Conservation (phyloP, 1,284 basidiomycete species). For the Chalciporus piperatoides region DNA sequence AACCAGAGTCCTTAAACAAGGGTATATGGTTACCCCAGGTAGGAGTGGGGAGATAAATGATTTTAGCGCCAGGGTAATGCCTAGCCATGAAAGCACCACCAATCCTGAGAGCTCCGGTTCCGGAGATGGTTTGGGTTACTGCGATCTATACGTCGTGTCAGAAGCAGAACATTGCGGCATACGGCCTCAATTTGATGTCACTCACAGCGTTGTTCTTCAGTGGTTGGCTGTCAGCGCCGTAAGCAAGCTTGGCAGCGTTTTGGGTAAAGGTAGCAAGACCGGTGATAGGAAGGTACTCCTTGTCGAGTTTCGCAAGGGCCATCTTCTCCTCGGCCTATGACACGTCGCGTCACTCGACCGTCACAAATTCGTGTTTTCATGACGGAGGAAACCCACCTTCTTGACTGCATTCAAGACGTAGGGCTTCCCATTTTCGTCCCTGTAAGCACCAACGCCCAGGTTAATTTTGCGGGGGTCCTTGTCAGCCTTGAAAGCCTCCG, state of each 20-base stretch:
- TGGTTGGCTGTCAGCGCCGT: slow-evolving; percentile 79
- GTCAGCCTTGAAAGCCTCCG: slow-evolving; percentile 96
- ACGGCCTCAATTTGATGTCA: slow-evolving; percentile 18
- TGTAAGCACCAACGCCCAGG: slow-evolving; percentile 92
- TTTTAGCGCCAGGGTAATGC: slow-evolving; percentile 86
- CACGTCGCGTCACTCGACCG: slow-evolving; percentile 8
- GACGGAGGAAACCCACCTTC: slow-evolving; percentile 49
- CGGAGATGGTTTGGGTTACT: slow-evolving; percentile 95
- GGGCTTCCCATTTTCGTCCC: slow-evolving; percentile 93
- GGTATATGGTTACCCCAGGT: slow-evolving; percentile 98
- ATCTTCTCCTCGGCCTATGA: slow-evolving; percentile 79
- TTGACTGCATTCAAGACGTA: slow-evolving; percentile 91
- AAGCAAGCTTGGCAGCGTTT: slow-evolving; percentile 89
- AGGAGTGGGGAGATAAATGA: slow-evolving; percentile 91
- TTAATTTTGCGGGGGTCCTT: slow-evolving; percentile 92
- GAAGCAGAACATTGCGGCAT: neutral
- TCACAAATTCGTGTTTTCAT: neutral
- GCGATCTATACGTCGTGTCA: slow-evolving; percentile 58
- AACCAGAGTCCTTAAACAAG: slow-evolving; percentile 84
- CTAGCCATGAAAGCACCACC: slow-evolving; percentile 91
- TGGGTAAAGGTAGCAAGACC: slow-evolving; percentile 87
- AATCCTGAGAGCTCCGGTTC: slow-evolving; percentile 96
- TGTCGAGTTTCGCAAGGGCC: slow-evolving; percentile 73
- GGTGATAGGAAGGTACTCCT: slow-evolving; percentile 98
- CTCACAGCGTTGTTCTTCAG: slow-evolving; percentile 74